Evolutionary conservation across 768 basidiomycete genomes (phyloP), one percentile per base, ranked within the genome.

Genomic region (Baorangia bicolor): DNA sequence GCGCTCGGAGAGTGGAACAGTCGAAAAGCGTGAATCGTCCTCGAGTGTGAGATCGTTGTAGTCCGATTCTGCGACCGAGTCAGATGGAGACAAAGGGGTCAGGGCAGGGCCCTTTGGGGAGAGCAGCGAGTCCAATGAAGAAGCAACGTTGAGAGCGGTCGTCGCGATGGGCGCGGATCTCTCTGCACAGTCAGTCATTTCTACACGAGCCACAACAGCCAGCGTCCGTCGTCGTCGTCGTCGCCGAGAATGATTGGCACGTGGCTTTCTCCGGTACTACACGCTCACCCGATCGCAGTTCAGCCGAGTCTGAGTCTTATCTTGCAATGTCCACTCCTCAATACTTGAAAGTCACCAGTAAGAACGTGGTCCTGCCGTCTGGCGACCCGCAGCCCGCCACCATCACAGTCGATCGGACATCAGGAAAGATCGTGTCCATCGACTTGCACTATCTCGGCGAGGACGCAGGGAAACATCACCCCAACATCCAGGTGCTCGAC

Each of bases 341-440:
- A 27, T 58, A 62, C 49, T 44, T 75, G 47, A 73, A 83, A 49
- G 79, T 86, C 61, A 78, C 81, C 30, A 78, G 85, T 42, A 69
- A 70, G n/a, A 79, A 77, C 23, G 81, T 87, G 37, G 69, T 92
- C 20, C 75, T 92, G 31, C 82, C 86, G 10, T 57, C 59, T 21
- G 66, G 76, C 25, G 64, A 71, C 3, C 83, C 82, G 3, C 75
- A 74, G 34, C 82, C 88, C 5, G 89, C 89, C 21, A 89, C 88
- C 10, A 74, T 94, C 62, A 76, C 83, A 50, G 72, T 90, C 51
- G 78, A 87, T 66, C 66, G 70, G 31, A 42, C 59, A 10, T 77
- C 82, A 3, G 90, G 91, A 20, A 84, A 82, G 67, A 87, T 92
- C 64, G 66, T 72, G 16, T 69, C 79, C 51, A 74, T 92, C 44